These are phyloP conservation scores for Drechslera avenae DNA, from an alignment of 2,329 filamentous ascomycete species.

Conservation along the genomic window DNA sequence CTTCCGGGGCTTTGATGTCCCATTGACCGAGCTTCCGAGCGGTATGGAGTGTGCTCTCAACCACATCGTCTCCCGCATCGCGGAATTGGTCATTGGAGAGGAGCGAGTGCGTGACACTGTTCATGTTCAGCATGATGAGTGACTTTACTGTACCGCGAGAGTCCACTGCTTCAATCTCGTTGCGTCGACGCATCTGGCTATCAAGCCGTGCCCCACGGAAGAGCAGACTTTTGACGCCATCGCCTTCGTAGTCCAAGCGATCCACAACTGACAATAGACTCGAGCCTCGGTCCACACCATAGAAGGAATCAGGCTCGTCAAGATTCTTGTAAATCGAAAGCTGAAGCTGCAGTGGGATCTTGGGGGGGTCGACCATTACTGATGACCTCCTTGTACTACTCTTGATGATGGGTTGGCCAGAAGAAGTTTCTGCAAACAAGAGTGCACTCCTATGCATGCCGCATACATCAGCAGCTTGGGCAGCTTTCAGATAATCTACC, in stretches of 20 bases:
- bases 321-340: constrained; percentile 87
- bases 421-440: constrained; percentile 76
- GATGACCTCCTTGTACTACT: constrained; percentile 67
- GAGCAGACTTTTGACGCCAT: constrained; percentile 83
- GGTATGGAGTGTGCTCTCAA: constrained; percentile 77
- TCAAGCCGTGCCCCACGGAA: constrained; percentile 93
- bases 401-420: constrained; percentile 55
- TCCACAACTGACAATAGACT: constrained; percentile 78
- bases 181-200: constrained; percentile 71
- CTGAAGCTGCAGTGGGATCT: constrained; percentile 68
- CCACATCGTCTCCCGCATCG: constrained; percentile 61
- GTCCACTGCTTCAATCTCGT: constrained; percentile 63
- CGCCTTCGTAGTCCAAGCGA: constrained; percentile 85
- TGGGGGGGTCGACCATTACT: constrained; percentile 55
- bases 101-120: constrained; percentile 82
- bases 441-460: constrained; percentile 87
- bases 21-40: constrained; percentile 86
- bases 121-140: constrained; percentile 78
- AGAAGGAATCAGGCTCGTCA: constrained; percentile 95
- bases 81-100: constrained; percentile 69
- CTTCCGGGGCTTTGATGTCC: constrained; percentile 78
- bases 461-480: constrained; percentile 74
- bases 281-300: constrained; percentile 80
- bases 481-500: constrained; percentile 72
- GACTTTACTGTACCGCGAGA: constrained; percentile 74